phyloP scores from a whole-genome alignment of 345 rosid species.

The Luvunga scandens region DNA sequence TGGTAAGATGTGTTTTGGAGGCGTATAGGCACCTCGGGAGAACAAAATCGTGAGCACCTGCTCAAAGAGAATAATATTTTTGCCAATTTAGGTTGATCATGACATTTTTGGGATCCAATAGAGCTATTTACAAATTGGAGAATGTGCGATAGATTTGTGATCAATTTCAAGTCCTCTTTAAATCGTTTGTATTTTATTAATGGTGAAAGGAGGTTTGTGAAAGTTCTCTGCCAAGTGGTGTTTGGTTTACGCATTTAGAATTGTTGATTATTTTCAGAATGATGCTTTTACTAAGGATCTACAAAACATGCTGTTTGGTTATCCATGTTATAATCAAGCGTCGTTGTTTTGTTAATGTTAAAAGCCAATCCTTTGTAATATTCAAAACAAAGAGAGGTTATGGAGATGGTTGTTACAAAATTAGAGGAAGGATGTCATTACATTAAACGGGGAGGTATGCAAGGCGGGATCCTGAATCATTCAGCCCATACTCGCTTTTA shows the following conservation, averaged over 20 bases:
- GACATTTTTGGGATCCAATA: too few relatives aligned
- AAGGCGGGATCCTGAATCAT: not conserved
- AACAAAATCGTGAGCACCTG: too few relatives aligned
- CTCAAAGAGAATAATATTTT: too few relatives aligned
- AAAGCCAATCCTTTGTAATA: conserved; percentile 78
- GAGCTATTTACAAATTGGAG: not conserved
- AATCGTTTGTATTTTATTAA: not conserved
- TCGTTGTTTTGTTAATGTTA: conserved; percentile 18
- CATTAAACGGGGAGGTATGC: conserved; percentile 75
- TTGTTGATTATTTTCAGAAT: not conserved
- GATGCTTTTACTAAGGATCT: not conserved
- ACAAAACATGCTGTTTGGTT: not conserved
- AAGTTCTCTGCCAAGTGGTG: not conserved
- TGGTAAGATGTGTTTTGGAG: too few relatives aligned
- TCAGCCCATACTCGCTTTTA: not conserved
- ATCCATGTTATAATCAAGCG: not conserved
- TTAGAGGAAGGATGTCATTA: conserved; percentile 57
- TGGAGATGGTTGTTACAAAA: conserved; percentile 47
- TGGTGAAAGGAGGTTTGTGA: not conserved
- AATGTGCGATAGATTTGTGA: not conserved
- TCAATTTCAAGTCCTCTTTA: not conserved
- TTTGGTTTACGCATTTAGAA: not conserved
- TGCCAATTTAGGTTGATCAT: too few relatives aligned
- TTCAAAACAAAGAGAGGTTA: conserved; percentile 61
- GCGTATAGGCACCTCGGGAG: too few relatives aligned